Evolutionary conservation across 2,329 filamentous ascomycete genomes (phyloP).

Genomic region (Paracorniculantispora psalliotae): DNA sequence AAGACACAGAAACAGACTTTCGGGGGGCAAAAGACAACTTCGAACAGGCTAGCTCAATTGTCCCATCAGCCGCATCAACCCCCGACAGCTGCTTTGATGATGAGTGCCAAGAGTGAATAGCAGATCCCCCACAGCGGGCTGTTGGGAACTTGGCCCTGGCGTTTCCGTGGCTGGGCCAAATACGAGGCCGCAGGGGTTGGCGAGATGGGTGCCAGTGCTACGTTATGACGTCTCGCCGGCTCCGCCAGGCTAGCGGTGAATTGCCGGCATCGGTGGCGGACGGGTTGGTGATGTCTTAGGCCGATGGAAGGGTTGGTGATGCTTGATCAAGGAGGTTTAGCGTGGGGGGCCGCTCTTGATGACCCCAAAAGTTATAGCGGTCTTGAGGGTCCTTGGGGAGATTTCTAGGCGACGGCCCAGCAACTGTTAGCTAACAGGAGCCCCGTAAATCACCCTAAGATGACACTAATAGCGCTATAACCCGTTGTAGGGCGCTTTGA

Average conservation of each 20-base stretch:
- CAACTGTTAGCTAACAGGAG: not conserved
- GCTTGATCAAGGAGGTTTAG: not conserved
- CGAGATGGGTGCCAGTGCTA: conserved; percentile 3
- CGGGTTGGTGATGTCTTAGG: not conserved
- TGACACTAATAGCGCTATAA: not conserved
- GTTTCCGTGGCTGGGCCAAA: conserved; percentile 1
- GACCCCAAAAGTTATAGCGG: not conserved
- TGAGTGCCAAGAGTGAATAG: not conserved
- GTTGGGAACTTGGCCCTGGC: not conserved
- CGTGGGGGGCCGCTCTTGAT: not conserved
- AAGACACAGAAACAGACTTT: not conserved
- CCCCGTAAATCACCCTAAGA: not conserved
- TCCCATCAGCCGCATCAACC: not conserved
- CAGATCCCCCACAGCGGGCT: conserved; percentile 1
- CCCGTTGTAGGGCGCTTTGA: not conserved
- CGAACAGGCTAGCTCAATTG: no score
- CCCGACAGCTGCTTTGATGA: not conserved
- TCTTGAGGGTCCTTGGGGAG: not conserved
- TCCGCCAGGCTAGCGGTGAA: not conserved
- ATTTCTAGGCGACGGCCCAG: not conserved
- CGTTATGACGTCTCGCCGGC: conserved; percentile 10
- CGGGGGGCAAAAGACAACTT: not conserved
- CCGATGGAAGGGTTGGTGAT: not conserved
- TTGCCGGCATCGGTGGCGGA: not conserved
- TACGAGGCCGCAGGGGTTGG: conserved; percentile 2